A percentile compares a stretch with the other conserved stretches of the same genome.
phyloP scores from a whole-genome alignment of 2,329 filamentous ascomycete genomes.

The Fusarium fujikuroi region DNA sequence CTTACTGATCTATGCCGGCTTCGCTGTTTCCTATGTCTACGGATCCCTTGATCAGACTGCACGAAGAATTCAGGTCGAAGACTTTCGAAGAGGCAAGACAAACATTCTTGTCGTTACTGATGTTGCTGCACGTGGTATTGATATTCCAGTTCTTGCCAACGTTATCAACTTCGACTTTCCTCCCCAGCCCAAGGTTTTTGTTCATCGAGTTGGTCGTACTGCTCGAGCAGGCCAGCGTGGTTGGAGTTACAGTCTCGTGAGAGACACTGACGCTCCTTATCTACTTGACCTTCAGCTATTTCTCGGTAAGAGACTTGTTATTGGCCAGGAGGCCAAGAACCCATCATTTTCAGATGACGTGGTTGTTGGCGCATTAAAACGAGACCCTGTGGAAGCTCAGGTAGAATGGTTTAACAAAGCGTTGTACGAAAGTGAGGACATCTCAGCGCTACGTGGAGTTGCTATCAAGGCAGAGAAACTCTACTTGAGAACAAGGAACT shows the following conservation, averaged over 20 bases:
- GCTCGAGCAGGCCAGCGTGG: constrained; percentile 91
- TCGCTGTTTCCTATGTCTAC: constrained; percentile 92
- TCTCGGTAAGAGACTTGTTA: constrained; percentile 81
- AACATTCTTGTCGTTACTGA: constrained; percentile 97
- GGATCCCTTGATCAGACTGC: constrained; percentile 95
- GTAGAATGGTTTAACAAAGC: constrained; percentile 88
- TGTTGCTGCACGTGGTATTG: constrained; percentile 95
- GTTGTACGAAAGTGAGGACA: constrained; percentile 78
- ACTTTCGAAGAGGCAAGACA: constrained; percentile 84
- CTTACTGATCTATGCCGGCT: constrained; percentile 83
- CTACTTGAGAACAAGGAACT: constrained; percentile 88
- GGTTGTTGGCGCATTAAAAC: constrained; percentile 79
- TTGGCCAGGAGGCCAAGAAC: constrained; percentile 73
- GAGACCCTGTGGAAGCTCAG: constrained; percentile 77
- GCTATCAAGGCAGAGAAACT: constrained; percentile 90
- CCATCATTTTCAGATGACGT: constrained; percentile 85
- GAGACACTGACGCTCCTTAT: constrained; percentile 90
- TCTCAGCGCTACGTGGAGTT: constrained; percentile 76
- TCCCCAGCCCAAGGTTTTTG: constrained; percentile 94
- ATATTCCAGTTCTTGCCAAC: constrained; percentile 95
- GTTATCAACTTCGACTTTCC: constrained; percentile 99
- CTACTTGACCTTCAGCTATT: constrained; percentile 94
- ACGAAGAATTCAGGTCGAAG: constrained; percentile 89
- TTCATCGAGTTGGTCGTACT: constrained; percentile 95
- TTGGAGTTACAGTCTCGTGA: constrained; percentile 94